Base-by-base conservation (phyloP, 805 yeast species). In the Helenozyma baotianmanensis region DNA sequence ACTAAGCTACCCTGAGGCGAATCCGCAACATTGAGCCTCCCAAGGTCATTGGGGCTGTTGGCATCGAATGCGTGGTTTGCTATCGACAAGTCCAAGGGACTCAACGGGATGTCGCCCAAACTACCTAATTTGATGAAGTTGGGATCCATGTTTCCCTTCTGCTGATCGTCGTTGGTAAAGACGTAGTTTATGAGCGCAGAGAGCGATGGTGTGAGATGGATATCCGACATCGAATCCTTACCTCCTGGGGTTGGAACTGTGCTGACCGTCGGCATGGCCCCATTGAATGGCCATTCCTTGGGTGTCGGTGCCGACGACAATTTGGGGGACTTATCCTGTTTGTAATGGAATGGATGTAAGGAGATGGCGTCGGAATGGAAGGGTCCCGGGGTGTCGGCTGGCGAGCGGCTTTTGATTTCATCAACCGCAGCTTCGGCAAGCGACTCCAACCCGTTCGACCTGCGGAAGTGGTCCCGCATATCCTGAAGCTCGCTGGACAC, bases 171-270 rank as follows among this genome's bases (percentile, higher is more conserved):
- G 14, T 36, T 45, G 6, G 51, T 50, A 35, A 59, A 57, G 5
- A 64, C 67, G 35, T 52, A 53, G 35, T 53, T 60, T 21, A 63
- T 56, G 14, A 63, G 43, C 1, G 68, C 68, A 3, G 67, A 53
- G n/a, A 63, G 46, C 3, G 64, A 56, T 1, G 69, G 69, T 10
- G 66, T 59, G 15, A 62, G 40, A 27, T 56, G 52, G 25, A 57
- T 30, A 21, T 59, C 55, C 1, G 42, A 29, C 6, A 38, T 32
- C 3, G 36, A 16, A 3, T 43, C 48, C 16, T 32, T 43, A 4
- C 24, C 41, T 8, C 16, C 6, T 1, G 44, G 36, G 4, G 36
- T 25, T 5, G 33, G 23, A 10, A 27, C 14, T 3, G 12, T 22
- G 6, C 24, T 10, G 6, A 12, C 23, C 4, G 30, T 14, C 26